phyloP scores from a whole-genome alignment of 2,329 filamentous ascomycete genomes.

The Fusarium dimerum region DNA sequence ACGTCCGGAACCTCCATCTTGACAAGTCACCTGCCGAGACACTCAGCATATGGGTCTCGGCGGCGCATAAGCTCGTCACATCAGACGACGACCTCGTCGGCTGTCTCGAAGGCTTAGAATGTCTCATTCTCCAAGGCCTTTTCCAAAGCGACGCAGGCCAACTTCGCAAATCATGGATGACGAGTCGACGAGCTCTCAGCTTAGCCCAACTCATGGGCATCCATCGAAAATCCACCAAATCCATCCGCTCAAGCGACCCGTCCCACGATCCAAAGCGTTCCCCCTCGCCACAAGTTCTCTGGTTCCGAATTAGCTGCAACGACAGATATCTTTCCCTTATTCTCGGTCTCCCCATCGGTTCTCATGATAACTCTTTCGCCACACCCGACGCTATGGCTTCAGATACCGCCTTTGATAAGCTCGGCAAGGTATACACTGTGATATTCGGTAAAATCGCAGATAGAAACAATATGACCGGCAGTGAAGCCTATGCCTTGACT shows the following conservation, averaged over 20 bases:
- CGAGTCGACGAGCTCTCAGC: slow-evolving; percentile 48
- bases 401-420: slow-evolving; percentile 41
- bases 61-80: slow-evolving; percentile 43
- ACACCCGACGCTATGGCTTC: slow-evolving; percentile 26
- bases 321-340: slow-evolving; percentile 55
- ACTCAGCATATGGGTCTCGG: slow-evolving; percentile 32
- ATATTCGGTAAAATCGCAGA: slow-evolving; percentile 48
- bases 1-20: slow-evolving; percentile 28
- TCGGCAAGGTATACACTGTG: slow-evolving; percentile 47
- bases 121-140: slow-evolving; percentile 48
- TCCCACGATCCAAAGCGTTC: slow-evolving; percentile 32
- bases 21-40: slow-evolving; percentile 17
- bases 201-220: slow-evolving; percentile 54
- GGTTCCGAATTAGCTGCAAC: slow-evolving; percentile 50
- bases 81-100: slow-evolving; percentile 53
- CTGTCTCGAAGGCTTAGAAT: slow-evolving; percentile 54
- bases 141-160: slow-evolving; percentile 56
- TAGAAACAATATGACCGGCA: slow-evolving; percentile 41
- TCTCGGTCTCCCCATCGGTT: slow-evolving; percentile 49
- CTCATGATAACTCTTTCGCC: slow-evolving; percentile 42
- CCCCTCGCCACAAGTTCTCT: slow-evolving; percentile 36
- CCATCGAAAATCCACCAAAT: slow-evolving; percentile 34
- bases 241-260: slow-evolving; percentile 42
- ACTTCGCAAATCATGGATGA: slow-evolving; percentile 55
- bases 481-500: slow-evolving; percentile 42